Evolutionary conservation across 257 asterid genomes (phyloP), one percentile per base, ranked within the genome.

Genomic region (Lithospermum erythrorhizon): DNA sequence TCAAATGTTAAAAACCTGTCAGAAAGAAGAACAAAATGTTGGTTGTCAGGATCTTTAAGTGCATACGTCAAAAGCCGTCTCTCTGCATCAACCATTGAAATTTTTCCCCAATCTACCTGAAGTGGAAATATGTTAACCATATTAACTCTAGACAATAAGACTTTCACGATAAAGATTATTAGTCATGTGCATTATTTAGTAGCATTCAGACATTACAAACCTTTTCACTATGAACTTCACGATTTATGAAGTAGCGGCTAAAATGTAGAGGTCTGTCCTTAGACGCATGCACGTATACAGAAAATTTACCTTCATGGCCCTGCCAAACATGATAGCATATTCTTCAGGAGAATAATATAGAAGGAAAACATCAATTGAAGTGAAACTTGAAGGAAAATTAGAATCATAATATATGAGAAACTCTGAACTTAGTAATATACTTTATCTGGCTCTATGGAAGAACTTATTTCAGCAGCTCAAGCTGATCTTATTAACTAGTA

Each of bases 51-150:
- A 72, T 93, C 99, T 64, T 75, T 73, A 20, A 93, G 95, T 3
- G 99, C 96, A 78, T 85, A 69, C 16, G 75, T 95, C 73, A 93
- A 72, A 67, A 93, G 99, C 57, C 99, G 82, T 73, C 77, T 89
- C 79, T 93, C 99, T 68, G 97, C 99, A 73, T 93, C 97, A 66
- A 93, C 94, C 99, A 93, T 93, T 27, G 99, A 93, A 67, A 89
- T 87, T 80, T 76, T 87, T 57, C 99, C 99, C 99, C 99, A 93
- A 9, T 48, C 87, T n/a, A 93, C 99, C 98, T 91, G 86, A 72
- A 81, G 49, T 61, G 23, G 67, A 66, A 19, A 9, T 1, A 41
- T 41, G 49, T 0, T 41, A 56, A 56, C 18, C 21, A 56, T 11
- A 11, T 11, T 24, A 53, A 0, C 22, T 9, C 25, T 57, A 93